Evolutionary conservation across 257 asterid genomes (phyloP).

Genomic region (Solanum chmielewskii): DNA sequence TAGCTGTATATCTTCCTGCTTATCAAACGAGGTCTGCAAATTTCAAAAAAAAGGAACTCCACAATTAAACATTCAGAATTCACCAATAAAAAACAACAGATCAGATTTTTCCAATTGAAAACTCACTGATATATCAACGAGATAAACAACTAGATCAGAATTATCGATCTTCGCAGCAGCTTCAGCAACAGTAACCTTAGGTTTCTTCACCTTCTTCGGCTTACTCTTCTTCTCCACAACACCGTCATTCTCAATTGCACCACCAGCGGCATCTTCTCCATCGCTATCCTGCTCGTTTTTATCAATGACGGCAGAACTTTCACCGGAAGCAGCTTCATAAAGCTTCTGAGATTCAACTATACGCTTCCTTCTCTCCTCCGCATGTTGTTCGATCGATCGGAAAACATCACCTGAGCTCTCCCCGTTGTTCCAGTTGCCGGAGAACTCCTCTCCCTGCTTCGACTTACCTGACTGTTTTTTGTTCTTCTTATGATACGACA

Average conservation of each 20-base stretch:
- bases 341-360: conserved; percentile 8
- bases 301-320: background rate
- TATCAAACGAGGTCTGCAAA: conserved; percentile 20
- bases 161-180: conserved; percentile 32
- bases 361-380: conserved; percentile 16
- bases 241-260: conserved; percentile 8
- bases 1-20: conserved; percentile 31
- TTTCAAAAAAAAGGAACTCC: background rate
- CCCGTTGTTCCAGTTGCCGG: background rate
- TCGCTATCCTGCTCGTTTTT: conserved; percentile 1
- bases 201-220: conserved; percentile 28
- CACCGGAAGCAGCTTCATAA: background rate
- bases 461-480: background rate
- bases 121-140: conserved; percentile 23
- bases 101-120: background rate
- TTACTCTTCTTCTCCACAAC: conserved; percentile 17
- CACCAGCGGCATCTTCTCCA: conserved; percentile 1
- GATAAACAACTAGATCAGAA: conserved; percentile 21
- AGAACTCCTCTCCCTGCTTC: background rate
- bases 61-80: background rate
- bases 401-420: conserved; percentile 7
- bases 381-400: conserved; percentile 15
- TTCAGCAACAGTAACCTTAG: conserved; percentile 27
- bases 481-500: conserved; percentile 16
- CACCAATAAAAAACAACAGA: background rate